Conservation (phyloP, 352 stramenopile genomes). For the Phytopythium sindhum region DNA sequence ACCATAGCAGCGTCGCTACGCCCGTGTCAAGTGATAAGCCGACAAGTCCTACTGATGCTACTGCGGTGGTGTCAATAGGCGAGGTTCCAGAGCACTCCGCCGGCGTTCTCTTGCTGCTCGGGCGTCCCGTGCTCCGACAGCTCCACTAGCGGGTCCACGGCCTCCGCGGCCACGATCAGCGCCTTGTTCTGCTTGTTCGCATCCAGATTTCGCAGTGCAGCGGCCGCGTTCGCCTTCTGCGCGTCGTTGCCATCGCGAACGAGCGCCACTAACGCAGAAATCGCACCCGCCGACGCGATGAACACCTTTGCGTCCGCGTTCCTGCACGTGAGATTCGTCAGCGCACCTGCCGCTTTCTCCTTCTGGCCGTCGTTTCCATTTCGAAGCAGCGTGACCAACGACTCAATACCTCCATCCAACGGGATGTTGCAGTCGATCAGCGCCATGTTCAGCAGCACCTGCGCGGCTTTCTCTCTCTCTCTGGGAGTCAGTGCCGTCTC, state of each 20-base stretch:
- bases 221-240: background rate
- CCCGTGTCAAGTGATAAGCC: background rate
- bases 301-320: background rate
- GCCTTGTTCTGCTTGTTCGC: background rate
- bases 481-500: background rate
- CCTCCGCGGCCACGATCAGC: background rate
- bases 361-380: background rate
- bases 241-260: background rate
- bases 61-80: background rate
- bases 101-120: background rate
- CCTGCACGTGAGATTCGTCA: background rate
- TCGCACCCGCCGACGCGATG: background rate
- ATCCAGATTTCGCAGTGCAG: background rate
- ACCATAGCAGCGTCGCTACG: background rate
- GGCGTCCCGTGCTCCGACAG: background rate
- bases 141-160: background rate
- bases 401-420: background rate
- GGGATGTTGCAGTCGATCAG: background rate
- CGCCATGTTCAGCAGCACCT: background rate
- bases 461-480: background rate
- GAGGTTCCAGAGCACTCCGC: background rate
- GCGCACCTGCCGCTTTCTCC: background rate
- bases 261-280: background rate
- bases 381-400: background rate
- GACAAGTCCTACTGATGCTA: background rate